Evolutionary conservation across 2,329 filamentous ascomycete genomes (phyloP).

Genomic region (Didymella pomorum): DNA sequence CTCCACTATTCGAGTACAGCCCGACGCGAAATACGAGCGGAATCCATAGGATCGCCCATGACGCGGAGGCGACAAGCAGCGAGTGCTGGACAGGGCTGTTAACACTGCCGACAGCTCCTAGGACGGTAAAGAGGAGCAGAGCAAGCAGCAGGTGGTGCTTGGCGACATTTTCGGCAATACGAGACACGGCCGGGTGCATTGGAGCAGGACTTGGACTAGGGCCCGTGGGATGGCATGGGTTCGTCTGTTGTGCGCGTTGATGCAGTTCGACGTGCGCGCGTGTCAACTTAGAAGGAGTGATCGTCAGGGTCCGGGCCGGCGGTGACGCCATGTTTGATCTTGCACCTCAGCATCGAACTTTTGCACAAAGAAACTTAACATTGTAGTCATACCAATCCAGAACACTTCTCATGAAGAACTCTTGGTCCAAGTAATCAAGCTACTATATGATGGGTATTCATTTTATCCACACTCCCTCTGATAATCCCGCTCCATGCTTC

Average conservation of each 20-base stretch:
- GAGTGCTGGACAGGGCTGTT: slow-evolving; percentile 51
- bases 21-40: slow-evolving; percentile 46
- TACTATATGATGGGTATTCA: slow-evolving; percentile 12
- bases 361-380: background rate
- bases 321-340: slow-evolving; percentile 17
- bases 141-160: slow-evolving; percentile 44
- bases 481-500: background rate
- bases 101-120: slow-evolving; percentile 46
- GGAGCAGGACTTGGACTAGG: slow-evolving; percentile 40
- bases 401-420: background rate
- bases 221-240: slow-evolving; percentile 46
- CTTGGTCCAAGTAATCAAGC: background rate
- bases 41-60: slow-evolving; percentile 54
- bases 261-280: slow-evolving; percentile 2
- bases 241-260: slow-evolving; percentile 27
- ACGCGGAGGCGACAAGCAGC: slow-evolving; percentile 53
- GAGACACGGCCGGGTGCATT: slow-evolving; percentile 49
- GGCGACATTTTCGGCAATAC: slow-evolving; percentile 43
- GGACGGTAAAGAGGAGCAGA: slow-evolving; percentile 46
- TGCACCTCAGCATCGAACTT: background rate
- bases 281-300: slow-evolving; percentile 13
- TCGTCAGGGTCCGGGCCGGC: slow-evolving; percentile 17
- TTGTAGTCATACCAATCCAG: background rate
- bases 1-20: slow-evolving; percentile 38
- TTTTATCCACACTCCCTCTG: slow-evolving; percentile 10